Conservation (phyloP, 306 rosid genomes). For the Luffa aegyptiaca region DNA sequence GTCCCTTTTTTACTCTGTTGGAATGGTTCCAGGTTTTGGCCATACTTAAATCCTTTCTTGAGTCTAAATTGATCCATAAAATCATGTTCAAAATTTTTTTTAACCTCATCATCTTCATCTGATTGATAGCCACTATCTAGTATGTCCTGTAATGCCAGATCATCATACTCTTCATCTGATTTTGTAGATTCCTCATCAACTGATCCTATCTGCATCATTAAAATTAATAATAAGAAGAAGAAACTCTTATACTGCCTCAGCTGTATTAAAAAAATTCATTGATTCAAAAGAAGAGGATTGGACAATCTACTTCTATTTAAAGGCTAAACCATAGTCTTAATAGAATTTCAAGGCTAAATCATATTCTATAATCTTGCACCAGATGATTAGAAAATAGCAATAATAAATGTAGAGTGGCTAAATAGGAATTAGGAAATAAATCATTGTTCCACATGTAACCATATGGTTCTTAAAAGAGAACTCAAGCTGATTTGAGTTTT, state of each 20-base stretch:
- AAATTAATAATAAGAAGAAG: background rate
- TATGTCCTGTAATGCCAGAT: conserved; percentile 70
- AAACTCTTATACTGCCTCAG: background rate
- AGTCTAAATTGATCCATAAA: conserved; percentile 16
- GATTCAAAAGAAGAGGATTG: background rate
- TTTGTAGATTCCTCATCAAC: conserved; percentile 93
- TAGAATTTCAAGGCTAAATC: background rate
- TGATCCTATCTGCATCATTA: conserved; percentile 55
- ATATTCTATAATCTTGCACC: background rate
- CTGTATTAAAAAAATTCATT: background rate
- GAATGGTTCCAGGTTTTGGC: conserved; percentile 41
- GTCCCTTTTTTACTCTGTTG: conserved; percentile 45
- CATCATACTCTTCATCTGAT: conserved; percentile 93
- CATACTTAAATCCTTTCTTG: conserved; percentile 27
- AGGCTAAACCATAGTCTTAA: background rate
- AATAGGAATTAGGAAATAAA: background rate
- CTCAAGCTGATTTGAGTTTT: background rate
- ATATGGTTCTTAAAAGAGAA: background rate
- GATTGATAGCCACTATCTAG: conserved; percentile 47
- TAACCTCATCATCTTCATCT: conserved; percentile 38
- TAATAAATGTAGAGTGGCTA: background rate
- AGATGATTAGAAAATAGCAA: background rate
- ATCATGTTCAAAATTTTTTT: conserved; percentile 18
- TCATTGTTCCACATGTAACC: background rate
- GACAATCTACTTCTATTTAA: background rate